Conservation (phyloP, 2,329 filamentous ascomycete genomes). For the Lachnellula occidentalis region DNA sequence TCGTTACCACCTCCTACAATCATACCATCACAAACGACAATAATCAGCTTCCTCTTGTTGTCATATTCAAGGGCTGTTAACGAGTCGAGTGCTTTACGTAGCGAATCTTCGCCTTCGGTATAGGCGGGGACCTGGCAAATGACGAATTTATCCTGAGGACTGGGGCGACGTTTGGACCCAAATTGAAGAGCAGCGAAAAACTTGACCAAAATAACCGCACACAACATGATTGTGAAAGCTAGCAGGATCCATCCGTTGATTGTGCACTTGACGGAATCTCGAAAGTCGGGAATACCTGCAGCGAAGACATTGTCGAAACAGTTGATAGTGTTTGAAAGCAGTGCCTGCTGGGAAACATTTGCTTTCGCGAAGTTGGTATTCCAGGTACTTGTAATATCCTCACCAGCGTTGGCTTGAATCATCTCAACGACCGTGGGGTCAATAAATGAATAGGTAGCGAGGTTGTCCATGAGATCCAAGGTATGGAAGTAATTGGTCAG, state of each 20-base stretch:
- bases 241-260: conserved; percentile 89
- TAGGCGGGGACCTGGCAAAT: conserved; percentile 98
- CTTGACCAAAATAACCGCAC: conserved; percentile 74
- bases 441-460: conserved; percentile 63
- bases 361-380: conserved; percentile 44
- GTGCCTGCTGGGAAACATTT: conserved; percentile 46
- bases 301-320: conserved; percentile 85
- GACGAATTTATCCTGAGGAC: conserved; percentile 95
- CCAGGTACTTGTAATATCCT: conserved; percentile 67
- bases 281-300: conserved; percentile 79
- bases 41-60: conserved; percentile 96
- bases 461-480: conserved; percentile 46
- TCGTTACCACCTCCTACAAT: conserved; percentile 96
- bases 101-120: conserved; percentile 92
- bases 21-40: conserved; percentile 94
- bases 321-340: conserved; percentile 61
- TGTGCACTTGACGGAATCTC: conserved; percentile 67
- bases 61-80: conserved; percentile 93
- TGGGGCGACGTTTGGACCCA: conserved; percentile 81
- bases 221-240: conserved; percentile 79
- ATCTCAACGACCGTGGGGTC: conserved; percentile 60
- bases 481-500: conserved; percentile 89
- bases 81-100: conserved; percentile 89
- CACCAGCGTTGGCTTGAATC: conserved; percentile 71
- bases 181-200: conserved; percentile 92